Conservation (phyloP, 768 basidiomycete genomes). For the Collybia sordida region DNA sequence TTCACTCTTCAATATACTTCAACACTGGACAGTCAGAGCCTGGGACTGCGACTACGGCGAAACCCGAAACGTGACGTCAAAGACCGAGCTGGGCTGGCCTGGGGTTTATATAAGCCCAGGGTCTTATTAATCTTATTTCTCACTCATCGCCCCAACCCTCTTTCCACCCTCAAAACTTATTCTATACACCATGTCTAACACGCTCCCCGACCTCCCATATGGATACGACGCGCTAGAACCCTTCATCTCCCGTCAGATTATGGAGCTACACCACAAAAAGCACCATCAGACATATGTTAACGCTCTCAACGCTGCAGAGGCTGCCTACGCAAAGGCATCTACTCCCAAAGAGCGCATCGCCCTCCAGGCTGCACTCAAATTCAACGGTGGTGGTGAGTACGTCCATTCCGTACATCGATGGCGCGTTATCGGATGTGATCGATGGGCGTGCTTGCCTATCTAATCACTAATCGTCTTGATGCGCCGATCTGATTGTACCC, state of each 20-base stretch:
- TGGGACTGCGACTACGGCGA: too few relatives aligned
- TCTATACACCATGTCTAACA: slow-evolving; percentile 20
- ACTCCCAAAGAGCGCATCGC: slow-evolving; percentile 81
- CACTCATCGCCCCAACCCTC: neutral
- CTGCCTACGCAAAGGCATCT: slow-evolving; percentile 61
- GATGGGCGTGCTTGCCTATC: too few relatives aligned
- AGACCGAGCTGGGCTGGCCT: too few relatives aligned
- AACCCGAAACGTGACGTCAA: too few relatives aligned
- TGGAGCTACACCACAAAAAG: slow-evolving; percentile 92
- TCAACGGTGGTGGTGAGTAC: slow-evolving; percentile 89
- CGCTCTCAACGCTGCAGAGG: slow-evolving; percentile 88
- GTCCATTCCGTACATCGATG: slow-evolving; percentile 9
- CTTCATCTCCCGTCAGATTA: slow-evolving; percentile 89
- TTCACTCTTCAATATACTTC: too few relatives aligned
- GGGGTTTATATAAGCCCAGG: too few relatives aligned
- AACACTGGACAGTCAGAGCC: too few relatives aligned
- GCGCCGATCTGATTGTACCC: too few relatives aligned
- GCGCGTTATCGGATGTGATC: slow-evolving; percentile 21
- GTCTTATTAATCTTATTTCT: neutral
- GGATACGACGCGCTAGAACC: slow-evolving; percentile 90
- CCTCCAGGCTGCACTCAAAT: slow-evolving; percentile 89
- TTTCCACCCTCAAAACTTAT: neutral
- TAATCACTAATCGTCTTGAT: too few relatives aligned
- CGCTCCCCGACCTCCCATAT: slow-evolving; percentile 73
- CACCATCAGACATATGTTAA: slow-evolving; percentile 96